Conservation (phyloP, 192 early-diverging fungal genomes). For the Coemansia sp. region DNA sequence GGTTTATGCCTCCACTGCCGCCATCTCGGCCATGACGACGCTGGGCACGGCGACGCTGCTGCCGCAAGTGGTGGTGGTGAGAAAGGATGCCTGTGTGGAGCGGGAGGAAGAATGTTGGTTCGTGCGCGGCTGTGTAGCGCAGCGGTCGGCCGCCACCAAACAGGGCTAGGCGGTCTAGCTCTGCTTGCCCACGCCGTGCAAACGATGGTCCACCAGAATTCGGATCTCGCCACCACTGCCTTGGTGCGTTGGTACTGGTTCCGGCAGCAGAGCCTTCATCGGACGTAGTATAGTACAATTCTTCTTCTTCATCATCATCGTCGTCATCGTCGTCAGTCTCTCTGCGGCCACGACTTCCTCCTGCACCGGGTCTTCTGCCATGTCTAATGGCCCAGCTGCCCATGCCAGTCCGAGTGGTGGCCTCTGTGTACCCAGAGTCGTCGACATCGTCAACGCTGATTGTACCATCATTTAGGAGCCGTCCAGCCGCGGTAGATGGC, state of each 20-base stretch:
- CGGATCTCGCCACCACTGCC: background rate
- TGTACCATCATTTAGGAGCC: slow-evolving; percentile 27
- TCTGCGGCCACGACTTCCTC: background rate
- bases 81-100: slow-evolving; percentile 33
- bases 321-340: slow-evolving; percentile 12
- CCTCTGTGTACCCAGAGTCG: slow-evolving; percentile 15
- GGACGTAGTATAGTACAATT: background rate
- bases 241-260: background rate
- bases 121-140: slow-evolving; percentile 8
- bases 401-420: background rate
- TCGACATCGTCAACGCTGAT: slow-evolving; percentile 52
- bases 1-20: slow-evolving; percentile 13
- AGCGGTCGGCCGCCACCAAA: background rate
- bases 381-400: background rate
- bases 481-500: background rate
- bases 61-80: slow-evolving; percentile 24
- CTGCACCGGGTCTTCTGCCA: background rate
- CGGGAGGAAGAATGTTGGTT: slow-evolving; percentile 22
- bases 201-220: background rate
- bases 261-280: background rate
- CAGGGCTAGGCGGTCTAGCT: background rate
- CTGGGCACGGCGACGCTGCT: slow-evolving; percentile 8
- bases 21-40: background rate
- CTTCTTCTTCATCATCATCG: slow-evolving; percentile 6
- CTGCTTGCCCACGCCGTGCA: background rate